phyloP scores from a whole-genome alignment of 2,329 filamentous ascomycete genomes.

The Beauveria rudraprayagi region DNA sequence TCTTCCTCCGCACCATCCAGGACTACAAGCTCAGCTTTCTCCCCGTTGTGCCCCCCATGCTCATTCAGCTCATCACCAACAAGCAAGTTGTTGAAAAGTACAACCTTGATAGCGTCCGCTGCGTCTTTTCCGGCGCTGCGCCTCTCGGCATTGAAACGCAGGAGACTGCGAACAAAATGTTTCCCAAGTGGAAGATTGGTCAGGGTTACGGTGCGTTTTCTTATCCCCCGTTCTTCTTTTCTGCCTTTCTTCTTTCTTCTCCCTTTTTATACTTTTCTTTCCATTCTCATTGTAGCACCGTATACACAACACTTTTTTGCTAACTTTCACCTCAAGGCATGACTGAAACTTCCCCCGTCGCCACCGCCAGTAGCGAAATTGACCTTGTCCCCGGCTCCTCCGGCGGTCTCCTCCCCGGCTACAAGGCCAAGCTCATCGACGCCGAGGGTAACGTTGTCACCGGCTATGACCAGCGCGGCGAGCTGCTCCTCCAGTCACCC shows the following conservation, averaged over 20 bases:
- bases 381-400: conserved; percentile 64
- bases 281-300: no score
- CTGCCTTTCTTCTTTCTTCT: neutral
- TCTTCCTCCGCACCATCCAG: conserved; percentile 56
- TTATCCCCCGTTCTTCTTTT: no score
- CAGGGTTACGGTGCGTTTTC: conserved; percentile 59
- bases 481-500: conserved; percentile 71
- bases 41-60: conserved; percentile 68
- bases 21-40: conserved; percentile 60
- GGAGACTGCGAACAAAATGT: conserved; percentile 50
- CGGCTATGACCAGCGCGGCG: conserved; percentile 64
- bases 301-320: no score
- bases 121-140: conserved; percentile 65
- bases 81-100: conserved; percentile 51
- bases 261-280: no score
- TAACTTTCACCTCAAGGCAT: conserved; percentile 38
- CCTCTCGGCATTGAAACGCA: conserved; percentile 64
- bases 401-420: conserved; percentile 57
- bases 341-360: conserved; percentile 65
- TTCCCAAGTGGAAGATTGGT: conserved; percentile 56
- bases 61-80: conserved; percentile 64
- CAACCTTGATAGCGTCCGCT: conserved; percentile 58
- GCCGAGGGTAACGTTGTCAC: conserved; percentile 61
- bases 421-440: conserved; percentile 56
- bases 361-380: conserved; percentile 45